phyloP scores from a whole-genome alignment of 2,329 filamentous ascomycete species.

The Monilinia vaccinii-corymbosi region DNA sequence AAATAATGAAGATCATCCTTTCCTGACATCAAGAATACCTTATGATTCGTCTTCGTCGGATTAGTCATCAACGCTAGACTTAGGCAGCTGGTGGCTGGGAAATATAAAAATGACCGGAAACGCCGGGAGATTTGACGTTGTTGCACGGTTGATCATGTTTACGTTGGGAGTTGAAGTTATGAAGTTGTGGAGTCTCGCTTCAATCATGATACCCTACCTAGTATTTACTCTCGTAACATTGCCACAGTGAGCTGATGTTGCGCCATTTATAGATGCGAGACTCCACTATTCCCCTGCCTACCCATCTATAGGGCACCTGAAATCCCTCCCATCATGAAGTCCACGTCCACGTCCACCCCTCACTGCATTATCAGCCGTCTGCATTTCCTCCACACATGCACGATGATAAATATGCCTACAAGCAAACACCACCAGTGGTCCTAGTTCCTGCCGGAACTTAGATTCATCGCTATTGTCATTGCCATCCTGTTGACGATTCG shows the following conservation, averaged over 20 bases:
- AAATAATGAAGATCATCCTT: background rate
- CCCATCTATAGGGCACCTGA: conserved; percentile 34
- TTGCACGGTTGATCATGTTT: background rate
- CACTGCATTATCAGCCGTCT: conserved; percentile 45
- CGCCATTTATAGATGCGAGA: background rate
- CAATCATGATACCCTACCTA: background rate
- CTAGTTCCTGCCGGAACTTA: conserved; percentile 45
- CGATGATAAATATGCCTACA: conserved; percentile 65
- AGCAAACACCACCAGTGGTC: conserved; percentile 57
- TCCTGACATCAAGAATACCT: background rate
- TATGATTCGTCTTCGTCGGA: background rate
- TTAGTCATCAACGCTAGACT: background rate
- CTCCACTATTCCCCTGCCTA: conserved; percentile 27
- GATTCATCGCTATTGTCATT: conserved; percentile 25
- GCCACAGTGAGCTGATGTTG: background rate
- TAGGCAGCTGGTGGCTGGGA: background rate
- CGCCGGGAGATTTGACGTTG: no score
- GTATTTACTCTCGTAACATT: background rate
- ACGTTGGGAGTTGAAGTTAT: background rate
- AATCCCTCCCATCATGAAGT: conserved; percentile 40
- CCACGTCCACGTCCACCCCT: conserved; percentile 33
- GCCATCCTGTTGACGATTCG: conserved; percentile 22
- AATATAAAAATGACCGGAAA: background rate
- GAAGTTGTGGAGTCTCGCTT: background rate
- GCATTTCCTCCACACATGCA: conserved; percentile 57